Base-by-base conservation (phyloP, 2,329 filamentous ascomycete genomes). In the Epichloe hybrida region DNA sequence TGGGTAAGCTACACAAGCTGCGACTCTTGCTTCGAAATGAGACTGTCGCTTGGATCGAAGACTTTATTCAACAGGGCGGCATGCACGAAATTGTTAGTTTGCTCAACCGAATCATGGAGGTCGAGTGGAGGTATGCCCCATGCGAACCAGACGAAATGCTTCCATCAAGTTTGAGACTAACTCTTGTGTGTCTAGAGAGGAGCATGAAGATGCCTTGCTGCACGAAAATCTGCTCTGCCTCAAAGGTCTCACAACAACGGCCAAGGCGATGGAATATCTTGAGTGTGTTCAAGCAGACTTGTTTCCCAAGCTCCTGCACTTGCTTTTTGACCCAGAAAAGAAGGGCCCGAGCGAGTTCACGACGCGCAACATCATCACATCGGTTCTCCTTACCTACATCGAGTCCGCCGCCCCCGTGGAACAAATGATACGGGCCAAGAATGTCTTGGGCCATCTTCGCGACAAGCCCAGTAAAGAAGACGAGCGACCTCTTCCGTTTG, bases 321-420 rank as follows among this genome's bases (percentile, higher is more conserved):
- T 97, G 84, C 75, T 97, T 40, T 97, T 97, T 61, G 90, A 96
- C 61, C 88, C 94, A n/a, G 91, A 97, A 64, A 94, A 90, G 72
- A 97, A 97, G 66, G 93, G 93, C 0, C 93, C 93, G 0, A 94
- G 88, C 70, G 93, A 98, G 66, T 98, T 95, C 65, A 93, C 86
- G 4, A 97, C 93, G 11, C 83, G 93, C 50, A 85, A 84, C 59
- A 88, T 97, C 59, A 85, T 97, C 62, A 87, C 90, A 38, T 93
- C 86, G 46, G 76, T 97, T 6, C 72, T 98, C 23, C 91, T 95
- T 62, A 90, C 86, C 15, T 93, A 95, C 65, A 83, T 97, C 49
- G 81, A 88, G 52, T 78, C 80, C 1, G 80, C 84, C 6, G 59
- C 77, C 0, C 67, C 75, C 1, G 66, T 72, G 3, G 81, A 88